These are phyloP conservation scores for Naganishia randhawae DNA, from an alignment of 768 basidiomycete genomes.

Conservation along the genomic window DNA sequence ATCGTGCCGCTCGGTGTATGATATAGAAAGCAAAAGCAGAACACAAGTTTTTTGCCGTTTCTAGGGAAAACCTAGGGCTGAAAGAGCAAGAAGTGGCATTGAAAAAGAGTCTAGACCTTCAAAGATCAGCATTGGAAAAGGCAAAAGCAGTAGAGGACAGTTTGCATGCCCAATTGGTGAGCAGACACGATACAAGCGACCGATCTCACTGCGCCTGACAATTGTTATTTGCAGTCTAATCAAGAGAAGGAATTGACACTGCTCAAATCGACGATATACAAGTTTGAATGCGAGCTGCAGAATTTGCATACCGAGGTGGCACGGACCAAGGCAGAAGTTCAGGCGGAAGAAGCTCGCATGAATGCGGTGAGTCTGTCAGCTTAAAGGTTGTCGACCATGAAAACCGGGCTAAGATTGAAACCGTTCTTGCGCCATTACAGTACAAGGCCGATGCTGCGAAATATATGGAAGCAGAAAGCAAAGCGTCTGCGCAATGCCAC, in stretches of 20 bases:
- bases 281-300: slow-evolving; percentile 42
- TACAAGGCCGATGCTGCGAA: slow-evolving; percentile 17
- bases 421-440: not conserved
- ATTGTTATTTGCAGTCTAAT: slow-evolving; percentile 48
- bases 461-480: slow-evolving; percentile 24
- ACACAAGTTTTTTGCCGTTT: slow-evolving; percentile 85
- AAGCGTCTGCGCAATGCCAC: slow-evolving; percentile 19
- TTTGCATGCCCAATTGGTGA: slow-evolving; percentile 61
- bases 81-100: slow-evolving; percentile 70
- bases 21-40: slow-evolving; percentile 88
- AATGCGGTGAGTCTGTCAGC: slow-evolving; percentile 9
- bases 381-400: not conserved
- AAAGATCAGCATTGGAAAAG: slow-evolving; percentile 64
- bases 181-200: slow-evolving; percentile 36
- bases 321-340: slow-evolving; percentile 23
- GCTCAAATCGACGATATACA: slow-evolving; percentile 43
- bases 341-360: slow-evolving; percentile 20
- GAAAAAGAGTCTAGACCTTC: slow-evolving; percentile 65
- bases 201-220: not conserved
- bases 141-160: slow-evolving; percentile 64
- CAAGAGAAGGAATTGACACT: slow-evolving; percentile 49
- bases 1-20: not conserved
- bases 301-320: slow-evolving; percentile 20
- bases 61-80: slow-evolving; percentile 64
- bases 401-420: not conserved